Evolutionary conservation across 306 rosid species (phyloP).

Genomic region (Alnus rubra): DNA sequence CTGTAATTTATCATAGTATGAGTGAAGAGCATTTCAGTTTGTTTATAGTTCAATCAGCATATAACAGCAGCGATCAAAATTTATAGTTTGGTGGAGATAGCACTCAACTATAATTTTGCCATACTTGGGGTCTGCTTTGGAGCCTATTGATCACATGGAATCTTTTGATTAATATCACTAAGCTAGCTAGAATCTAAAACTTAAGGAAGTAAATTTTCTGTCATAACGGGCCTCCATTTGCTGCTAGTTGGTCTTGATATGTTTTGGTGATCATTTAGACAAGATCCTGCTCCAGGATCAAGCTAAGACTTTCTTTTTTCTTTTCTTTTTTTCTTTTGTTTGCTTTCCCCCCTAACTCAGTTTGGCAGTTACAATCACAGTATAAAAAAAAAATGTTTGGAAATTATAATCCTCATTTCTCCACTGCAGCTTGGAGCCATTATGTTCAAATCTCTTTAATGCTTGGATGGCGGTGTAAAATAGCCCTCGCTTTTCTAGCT

Average conservation of each 20-base stretch:
- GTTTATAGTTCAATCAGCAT: neutral
- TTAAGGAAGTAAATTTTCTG: neutral
- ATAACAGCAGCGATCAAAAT: constrained; percentile 3
- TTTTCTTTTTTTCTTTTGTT: neutral
- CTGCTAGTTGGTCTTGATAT: neutral
- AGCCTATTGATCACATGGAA: constrained; percentile 7
- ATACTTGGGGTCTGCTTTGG: constrained; percentile 26
- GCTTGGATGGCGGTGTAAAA: too few relatives aligned
- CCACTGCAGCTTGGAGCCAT: neutral
- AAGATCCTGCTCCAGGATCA: neutral
- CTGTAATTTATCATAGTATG: neutral
- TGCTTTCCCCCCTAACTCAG: neutral
- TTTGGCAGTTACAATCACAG: neutral
- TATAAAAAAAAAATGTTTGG: neutral
- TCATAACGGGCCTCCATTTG: neutral
- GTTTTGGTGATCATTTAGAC: neutral
- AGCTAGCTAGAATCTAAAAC: constrained; percentile 13
- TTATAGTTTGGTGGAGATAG: constrained; percentile 12
- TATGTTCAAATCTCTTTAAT: too few relatives aligned
- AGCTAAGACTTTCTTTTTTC: neutral
- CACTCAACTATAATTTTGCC: constrained; percentile 8
- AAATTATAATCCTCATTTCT: neutral
- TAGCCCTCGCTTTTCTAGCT: too few relatives aligned
- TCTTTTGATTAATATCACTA: constrained; percentile 8
- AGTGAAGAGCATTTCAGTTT: neutral